phyloP scores from a whole-genome alignment of 192 early-diverging fungal species.

The Powellomyces hirtus region DNA sequence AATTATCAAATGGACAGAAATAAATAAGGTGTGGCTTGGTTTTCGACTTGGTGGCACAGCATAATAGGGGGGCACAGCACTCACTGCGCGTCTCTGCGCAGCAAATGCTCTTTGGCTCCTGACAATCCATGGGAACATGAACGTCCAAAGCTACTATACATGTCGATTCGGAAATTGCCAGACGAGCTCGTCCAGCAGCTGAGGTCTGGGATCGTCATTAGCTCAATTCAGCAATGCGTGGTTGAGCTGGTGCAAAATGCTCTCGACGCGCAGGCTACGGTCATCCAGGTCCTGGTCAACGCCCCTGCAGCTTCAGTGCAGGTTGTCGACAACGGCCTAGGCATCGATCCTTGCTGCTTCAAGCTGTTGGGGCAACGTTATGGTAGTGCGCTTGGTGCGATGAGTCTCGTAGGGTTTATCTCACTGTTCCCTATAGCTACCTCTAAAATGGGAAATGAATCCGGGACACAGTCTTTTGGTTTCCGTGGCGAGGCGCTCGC shows the following conservation, averaged over 20 bases:
- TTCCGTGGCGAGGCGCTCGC: conserved; percentile 70
- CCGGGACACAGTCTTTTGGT: conserved; percentile 48
- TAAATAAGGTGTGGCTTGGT: no score
- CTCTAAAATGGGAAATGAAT: conserved; percentile 53
- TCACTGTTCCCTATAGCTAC: conserved; percentile 40
- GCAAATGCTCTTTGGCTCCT: no score
- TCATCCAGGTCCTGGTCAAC: conserved; percentile 44
- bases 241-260: conserved; percentile 65
- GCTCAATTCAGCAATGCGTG: conserved; percentile 49
- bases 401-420: neutral
- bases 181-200: conserved; percentile 19
- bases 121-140: no score
- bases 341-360: conserved; percentile 51
- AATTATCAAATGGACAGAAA: no score
- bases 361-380: conserved; percentile 47
- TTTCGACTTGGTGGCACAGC: no score
- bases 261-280: conserved; percentile 57
- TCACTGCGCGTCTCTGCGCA: no score
- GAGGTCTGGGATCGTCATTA: conserved; percentile 23
- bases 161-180: conserved; percentile 10
- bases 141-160: no score
- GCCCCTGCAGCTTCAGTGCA: conserved; percentile 38
- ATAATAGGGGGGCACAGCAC: no score
- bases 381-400: conserved; percentile 21
- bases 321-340: conserved; percentile 63